Conservation (phyloP, 805 yeast genomes). For the Yarrowia alimentaria region DNA sequence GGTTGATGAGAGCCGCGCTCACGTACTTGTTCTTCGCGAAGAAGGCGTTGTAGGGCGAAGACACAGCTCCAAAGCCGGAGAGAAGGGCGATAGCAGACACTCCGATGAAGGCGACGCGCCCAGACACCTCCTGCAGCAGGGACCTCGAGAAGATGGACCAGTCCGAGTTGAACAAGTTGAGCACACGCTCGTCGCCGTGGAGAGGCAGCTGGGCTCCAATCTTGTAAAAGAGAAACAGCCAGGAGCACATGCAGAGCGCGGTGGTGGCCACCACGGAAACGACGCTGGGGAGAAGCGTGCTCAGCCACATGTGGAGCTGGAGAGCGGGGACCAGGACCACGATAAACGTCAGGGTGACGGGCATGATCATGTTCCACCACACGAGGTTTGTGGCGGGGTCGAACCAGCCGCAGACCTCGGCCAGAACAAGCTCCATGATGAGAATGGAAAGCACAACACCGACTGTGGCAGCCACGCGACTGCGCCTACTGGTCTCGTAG, state of each 20-base stretch:
- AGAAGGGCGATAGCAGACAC: conserved; percentile 44
- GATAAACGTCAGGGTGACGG: conserved; percentile 15
- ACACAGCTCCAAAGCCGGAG: conserved; percentile 44
- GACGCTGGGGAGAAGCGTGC: neutral
- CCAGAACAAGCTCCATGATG: conserved; percentile 11
- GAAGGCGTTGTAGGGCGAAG: conserved; percentile 41
- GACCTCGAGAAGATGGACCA: neutral
- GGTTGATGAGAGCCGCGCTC: conserved; percentile 37
- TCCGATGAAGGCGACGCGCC: conserved; percentile 44
- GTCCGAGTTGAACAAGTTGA: conserved; percentile 1
- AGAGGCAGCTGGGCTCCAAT: conserved; percentile 37
- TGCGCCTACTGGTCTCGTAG: conserved; percentile 6
- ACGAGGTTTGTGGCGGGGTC: neutral
- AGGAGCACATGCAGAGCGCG: conserved; percentile 31
- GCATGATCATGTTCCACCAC: conserved; percentile 27
- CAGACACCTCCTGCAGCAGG: conserved; percentile 34
- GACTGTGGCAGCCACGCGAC: conserved; percentile 17
- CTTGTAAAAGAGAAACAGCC: conserved; percentile 35
- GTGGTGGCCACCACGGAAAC: neutral
- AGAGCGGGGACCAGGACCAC: conserved; percentile 19
- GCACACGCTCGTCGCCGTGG: conserved; percentile 12
- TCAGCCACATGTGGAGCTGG: conserved; percentile 7
- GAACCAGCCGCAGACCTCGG: conserved; percentile 27
- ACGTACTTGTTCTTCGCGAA: conserved; percentile 19
- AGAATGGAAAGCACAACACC: conserved; percentile 19